phyloP scores from a whole-genome alignment of 1,284 basidiomycete species.

The Apiotrichum porosum region DNA sequence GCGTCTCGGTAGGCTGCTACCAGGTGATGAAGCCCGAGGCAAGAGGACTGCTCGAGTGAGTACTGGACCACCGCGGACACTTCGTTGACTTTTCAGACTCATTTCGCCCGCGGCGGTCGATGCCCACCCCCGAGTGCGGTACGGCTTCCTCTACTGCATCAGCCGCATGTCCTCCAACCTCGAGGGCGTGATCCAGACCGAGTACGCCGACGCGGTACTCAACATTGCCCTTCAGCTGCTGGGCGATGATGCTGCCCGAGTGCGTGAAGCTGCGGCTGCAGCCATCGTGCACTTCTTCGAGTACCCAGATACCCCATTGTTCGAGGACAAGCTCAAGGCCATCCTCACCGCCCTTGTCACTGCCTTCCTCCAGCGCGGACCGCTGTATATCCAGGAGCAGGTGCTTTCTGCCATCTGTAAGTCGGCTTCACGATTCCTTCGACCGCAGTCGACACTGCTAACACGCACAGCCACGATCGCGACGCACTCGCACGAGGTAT shows the following conservation, averaged over 20 bases:
- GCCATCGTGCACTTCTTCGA: constrained; percentile 86
- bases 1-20: constrained; percentile 29
- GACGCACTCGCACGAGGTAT: constrained; percentile 62
- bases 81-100: constrained; percentile 64
- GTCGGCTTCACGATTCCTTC: constrained; percentile 1
- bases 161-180: constrained; percentile 75
- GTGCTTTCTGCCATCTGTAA: constrained; percentile 61
- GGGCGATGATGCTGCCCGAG: constrained; percentile 68
- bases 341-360: constrained; percentile 10
- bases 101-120: constrained; percentile 71
- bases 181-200: constrained; percentile 30
- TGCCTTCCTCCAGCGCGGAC: constrained; percentile 12
- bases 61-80: too few relatives aligned
- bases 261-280: constrained; percentile 75
- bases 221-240: constrained; percentile 65
- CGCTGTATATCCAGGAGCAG: constrained; percentile 72
- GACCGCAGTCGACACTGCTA: too few relatives aligned
- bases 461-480: constrained; percentile 72
- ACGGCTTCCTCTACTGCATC: constrained; percentile 79
- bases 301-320: constrained; percentile 65
- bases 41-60: constrained; percentile 9
- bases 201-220: constrained; percentile 48
- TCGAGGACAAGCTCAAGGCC: constrained; percentile 62
- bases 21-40: constrained; percentile 15
- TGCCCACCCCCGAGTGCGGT: constrained; percentile 71